phyloP scores from a whole-genome alignment of 148 eudicot species.

The Rhododendron ovatum region DNA sequence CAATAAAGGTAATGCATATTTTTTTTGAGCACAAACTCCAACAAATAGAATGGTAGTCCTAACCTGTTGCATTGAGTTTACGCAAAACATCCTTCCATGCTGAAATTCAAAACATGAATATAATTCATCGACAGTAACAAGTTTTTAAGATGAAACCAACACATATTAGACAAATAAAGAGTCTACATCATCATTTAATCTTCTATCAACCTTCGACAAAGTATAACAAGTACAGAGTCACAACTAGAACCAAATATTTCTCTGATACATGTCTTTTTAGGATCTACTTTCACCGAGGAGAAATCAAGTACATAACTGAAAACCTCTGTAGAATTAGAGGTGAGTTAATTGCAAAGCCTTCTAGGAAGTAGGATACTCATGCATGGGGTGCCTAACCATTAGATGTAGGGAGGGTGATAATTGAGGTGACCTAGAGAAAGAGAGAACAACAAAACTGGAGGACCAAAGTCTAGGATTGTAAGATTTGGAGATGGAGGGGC shows the following conservation, averaged over 20 bases:
- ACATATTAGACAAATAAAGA: background rate
- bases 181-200: background rate
- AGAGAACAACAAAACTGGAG: background rate
- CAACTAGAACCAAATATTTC: background rate
- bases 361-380: background rate
- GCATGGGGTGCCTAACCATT: background rate
- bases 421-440: background rate
- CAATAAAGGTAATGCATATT: background rate
- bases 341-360: background rate
- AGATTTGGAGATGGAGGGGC: background rate
- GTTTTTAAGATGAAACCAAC: background rate
- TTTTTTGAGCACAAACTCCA: background rate
- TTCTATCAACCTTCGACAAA: background rate
- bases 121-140: background rate
- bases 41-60: constrained; percentile 10
- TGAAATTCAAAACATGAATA: constrained; percentile 21
- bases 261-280: background rate
- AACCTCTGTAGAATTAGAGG: background rate
- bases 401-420: background rate
- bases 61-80: constrained; percentile 84
- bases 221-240: background rate
- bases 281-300: background rate
- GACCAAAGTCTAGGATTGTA: background rate
- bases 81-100: constrained; percentile 67
- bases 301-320: background rate